phyloP scores from a whole-genome alignment of 768 basidiomycete species.

The Rickenella mellea region DNA sequence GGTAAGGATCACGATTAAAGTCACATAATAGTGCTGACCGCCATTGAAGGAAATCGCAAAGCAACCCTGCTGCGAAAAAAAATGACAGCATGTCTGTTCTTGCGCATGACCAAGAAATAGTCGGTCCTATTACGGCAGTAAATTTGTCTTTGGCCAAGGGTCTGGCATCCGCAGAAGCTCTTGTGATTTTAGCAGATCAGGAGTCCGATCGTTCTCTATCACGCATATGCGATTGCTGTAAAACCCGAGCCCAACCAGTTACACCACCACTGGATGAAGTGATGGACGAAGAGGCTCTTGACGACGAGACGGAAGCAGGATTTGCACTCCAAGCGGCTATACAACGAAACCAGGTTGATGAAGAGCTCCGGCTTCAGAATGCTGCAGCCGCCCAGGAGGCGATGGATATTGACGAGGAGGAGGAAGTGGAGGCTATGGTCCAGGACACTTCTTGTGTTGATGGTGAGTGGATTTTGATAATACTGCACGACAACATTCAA shows the following conservation, averaged over 20 bases:
- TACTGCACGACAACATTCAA: too few species aligned
- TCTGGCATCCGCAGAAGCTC: conserved; percentile 54
- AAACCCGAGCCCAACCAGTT: background rate
- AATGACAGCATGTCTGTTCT: conserved; percentile 47
- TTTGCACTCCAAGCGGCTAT: conserved; percentile 34
- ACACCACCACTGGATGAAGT: conserved; percentile 4
- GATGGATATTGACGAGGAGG: too few species aligned
- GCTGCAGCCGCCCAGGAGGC: conserved; percentile 10
- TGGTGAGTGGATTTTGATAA: too few species aligned
- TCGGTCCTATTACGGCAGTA: conserved; percentile 50
- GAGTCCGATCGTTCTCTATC: conserved; percentile 34
- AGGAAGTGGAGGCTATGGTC: too few species aligned
- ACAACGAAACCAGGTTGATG: conserved; percentile 19
- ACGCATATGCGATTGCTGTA: conserved; percentile 31
- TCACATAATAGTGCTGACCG: conserved; percentile 4
- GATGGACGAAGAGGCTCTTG: conserved; percentile 9
- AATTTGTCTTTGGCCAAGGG: conserved; percentile 58
- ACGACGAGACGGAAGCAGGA: conserved; percentile 42
- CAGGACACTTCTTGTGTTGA: too few species aligned
- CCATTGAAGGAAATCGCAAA: conserved; percentile 29
- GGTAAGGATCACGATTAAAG: conserved; percentile 23
- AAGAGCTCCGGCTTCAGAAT: too few species aligned
- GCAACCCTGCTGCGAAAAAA: conserved; percentile 30
- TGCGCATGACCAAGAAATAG: conserved; percentile 47
- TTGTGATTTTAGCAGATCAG: conserved; percentile 39